Conservation (phyloP, 345 rosid genomes). For the Linum usitatissimum region DNA sequence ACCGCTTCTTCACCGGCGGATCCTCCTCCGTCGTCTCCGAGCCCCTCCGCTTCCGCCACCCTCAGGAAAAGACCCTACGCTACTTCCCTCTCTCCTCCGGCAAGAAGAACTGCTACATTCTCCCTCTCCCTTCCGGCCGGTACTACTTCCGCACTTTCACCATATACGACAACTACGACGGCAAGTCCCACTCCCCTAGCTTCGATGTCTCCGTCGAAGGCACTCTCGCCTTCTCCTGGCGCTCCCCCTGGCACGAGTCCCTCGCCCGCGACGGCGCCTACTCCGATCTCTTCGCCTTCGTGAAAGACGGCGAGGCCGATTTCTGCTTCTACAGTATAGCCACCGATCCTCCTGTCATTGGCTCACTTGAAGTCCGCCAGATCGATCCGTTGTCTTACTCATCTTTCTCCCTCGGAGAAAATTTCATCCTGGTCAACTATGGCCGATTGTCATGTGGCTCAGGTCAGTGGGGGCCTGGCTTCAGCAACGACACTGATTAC, state of each 20-base stretch:
- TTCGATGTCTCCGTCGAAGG: slow-evolving; percentile 93
- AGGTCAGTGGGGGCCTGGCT: slow-evolving; percentile 84
- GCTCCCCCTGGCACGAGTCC: slow-evolving; percentile 64
- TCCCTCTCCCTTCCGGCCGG: slow-evolving; percentile 71
- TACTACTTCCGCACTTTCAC: slow-evolving; percentile 90
- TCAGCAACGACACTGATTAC: slow-evolving; percentile 61
- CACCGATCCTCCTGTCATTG: slow-evolving; percentile 87
- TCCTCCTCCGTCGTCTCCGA: slow-evolving; percentile 58
- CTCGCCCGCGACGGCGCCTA: slow-evolving; percentile 75
- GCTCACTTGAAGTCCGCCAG: slow-evolving; percentile 61
- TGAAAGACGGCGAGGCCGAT: slow-evolving; percentile 69
- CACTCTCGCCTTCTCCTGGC: slow-evolving; percentile 81
- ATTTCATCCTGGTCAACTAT: slow-evolving; percentile 59
- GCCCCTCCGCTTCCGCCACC: slow-evolving; percentile 63
- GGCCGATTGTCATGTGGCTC: slow-evolving; percentile 75
- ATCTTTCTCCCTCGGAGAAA: slow-evolving; percentile 34
- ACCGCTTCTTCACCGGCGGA: slow-evolving; percentile 76
- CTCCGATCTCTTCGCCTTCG: slow-evolving; percentile 78
- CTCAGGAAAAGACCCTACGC: slow-evolving; percentile 66
- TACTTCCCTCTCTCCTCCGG: slow-evolving; percentile 89
- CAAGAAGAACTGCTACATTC: slow-evolving; percentile 81
- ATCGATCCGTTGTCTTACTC: slow-evolving; percentile 63
- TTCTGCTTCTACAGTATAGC: slow-evolving; percentile 90
- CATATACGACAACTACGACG: slow-evolving; percentile 92
- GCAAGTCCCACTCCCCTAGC: slow-evolving; percentile 70